These are phyloP conservation scores for Thuidium tamariscinum DNA, from an alignment of 225 moss, liverwort and hornwort species.

Conservation along the genomic window DNA sequence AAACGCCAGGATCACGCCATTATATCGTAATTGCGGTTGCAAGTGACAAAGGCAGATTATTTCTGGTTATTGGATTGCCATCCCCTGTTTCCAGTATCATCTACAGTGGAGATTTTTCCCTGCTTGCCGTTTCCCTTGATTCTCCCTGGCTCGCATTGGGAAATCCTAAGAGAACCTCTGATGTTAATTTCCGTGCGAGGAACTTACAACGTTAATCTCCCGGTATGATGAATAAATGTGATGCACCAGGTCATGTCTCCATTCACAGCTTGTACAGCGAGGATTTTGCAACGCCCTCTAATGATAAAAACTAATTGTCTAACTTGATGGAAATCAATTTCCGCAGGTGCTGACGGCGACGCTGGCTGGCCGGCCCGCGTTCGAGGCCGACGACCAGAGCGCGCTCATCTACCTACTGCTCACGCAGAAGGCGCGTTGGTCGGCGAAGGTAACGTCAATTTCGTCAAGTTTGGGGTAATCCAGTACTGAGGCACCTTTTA, in stretches of 20 bases:
- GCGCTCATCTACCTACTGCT: slow-evolving; percentile 16
- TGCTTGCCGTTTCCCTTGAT: background rate
- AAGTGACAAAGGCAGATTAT: background rate
- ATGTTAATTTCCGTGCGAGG: too few species aligned
- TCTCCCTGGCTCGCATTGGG: background rate
- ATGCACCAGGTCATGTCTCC: background rate
- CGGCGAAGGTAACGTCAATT: background rate
- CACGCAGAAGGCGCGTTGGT: slow-evolving; percentile 14
- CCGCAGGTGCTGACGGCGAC: slow-evolving; percentile 5
- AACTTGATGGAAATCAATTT: background rate
- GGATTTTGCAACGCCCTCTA: background rate
- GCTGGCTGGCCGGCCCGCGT: slow-evolving; percentile 18
- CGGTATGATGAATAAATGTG: background rate
- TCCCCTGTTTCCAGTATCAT: too few species aligned
- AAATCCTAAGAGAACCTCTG: background rate
- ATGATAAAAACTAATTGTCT: too few species aligned
- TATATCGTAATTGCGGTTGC: background rate
- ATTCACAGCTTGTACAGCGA: background rate
- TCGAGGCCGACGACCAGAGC: slow-evolving; percentile 37
- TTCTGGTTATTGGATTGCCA: too few species aligned
- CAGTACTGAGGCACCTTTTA: background rate
- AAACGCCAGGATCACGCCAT: too few species aligned
- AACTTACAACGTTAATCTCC: background rate
- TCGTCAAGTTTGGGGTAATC: background rate
- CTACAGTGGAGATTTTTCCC: background rate